A percentile compares a stretch with the other conserved stretches of the same genome.
These are phyloP conservation scores for Tylopilus rubrobrunneus DNA, from an alignment of 768 basidiomycete genomes.

Conservation along the genomic window DNA sequence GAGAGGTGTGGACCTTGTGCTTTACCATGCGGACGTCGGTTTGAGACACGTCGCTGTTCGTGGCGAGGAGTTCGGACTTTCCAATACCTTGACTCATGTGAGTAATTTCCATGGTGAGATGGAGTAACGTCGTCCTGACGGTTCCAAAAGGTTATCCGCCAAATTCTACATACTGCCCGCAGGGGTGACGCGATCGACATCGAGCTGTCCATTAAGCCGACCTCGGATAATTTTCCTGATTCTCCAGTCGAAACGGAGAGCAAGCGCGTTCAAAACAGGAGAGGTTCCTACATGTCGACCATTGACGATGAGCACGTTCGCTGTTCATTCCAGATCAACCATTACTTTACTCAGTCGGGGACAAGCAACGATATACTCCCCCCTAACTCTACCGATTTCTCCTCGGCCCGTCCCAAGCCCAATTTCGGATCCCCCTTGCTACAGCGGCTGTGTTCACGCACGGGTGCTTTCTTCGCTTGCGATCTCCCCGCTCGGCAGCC, in stretches of 20 bases:
- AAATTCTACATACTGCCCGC: constrained; percentile 66
- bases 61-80: constrained; percentile 81
- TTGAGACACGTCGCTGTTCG: constrained; percentile 83
- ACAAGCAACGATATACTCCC: constrained; percentile 7
- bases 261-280: constrained; percentile 19
- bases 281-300: constrained; percentile 23
- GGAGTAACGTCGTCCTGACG: constrained; percentile 15
- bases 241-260: constrained; percentile 24
- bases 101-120: constrained; percentile 31
- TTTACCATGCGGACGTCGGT: constrained; percentile 86
- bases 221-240: constrained; percentile 22
- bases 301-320: constrained; percentile 39
- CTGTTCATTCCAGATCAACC: constrained; percentile 58
- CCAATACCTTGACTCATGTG: constrained; percentile 81
- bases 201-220: constrained; percentile 59
- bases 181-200: constrained; percentile 82
- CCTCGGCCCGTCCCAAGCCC: constrained; percentile 31
- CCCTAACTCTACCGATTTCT: constrained; percentile 8
- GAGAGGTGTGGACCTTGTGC: constrained; percentile 82
- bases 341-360: constrained; percentile 37
- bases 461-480: constrained; percentile 43
- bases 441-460: constrained; percentile 55
- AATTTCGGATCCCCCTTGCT: constrained; percentile 52
- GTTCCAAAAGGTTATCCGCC: constrained; percentile 73
- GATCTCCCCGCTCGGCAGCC: constrained; percentile 42